A percentile compares a stretch with the other conserved stretches of the same genome.
These are phyloP conservation scores for Colletotrichum sansevieriae DNA, from an alignment of 2,329 filamentous ascomycete species.

Conservation along the genomic window DNA sequence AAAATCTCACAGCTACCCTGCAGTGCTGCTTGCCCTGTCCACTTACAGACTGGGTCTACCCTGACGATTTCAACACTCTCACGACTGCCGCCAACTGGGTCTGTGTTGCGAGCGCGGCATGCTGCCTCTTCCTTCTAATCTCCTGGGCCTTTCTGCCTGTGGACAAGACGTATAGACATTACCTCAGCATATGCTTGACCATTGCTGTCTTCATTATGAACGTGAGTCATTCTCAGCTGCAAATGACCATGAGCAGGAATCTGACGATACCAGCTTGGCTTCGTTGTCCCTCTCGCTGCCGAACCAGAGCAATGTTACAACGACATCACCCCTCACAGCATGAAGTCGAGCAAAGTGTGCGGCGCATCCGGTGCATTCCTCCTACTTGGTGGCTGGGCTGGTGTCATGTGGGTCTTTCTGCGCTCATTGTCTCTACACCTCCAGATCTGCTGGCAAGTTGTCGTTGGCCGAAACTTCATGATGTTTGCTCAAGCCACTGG, in stretches of 20 bases:
- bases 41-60: conserved; percentile 80
- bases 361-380: conserved; percentile 90
- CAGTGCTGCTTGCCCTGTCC: conserved; percentile 93
- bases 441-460: conserved; percentile 97
- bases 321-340: conserved; percentile 91
- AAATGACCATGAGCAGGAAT: neutral
- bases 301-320: conserved; percentile 88
- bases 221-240: conserved; percentile 63
- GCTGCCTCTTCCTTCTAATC: conserved; percentile 80
- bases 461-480: conserved; percentile 91
- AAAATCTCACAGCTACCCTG: conserved; percentile 61
- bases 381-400: conserved; percentile 86
- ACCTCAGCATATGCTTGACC: conserved; percentile 89
- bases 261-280: conserved; percentile 74
- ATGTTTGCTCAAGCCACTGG: conserved; percentile 83
- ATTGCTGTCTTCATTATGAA: conserved; percentile 83
- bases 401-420: conserved; percentile 91
- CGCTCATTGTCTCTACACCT: conserved; percentile 92
- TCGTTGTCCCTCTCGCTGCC: conserved; percentile 87
- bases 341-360: conserved; percentile 85
- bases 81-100: conserved; percentile 83
- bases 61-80: conserved; percentile 70
- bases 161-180: conserved; percentile 92
- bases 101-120: conserved; percentile 78
- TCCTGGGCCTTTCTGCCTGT: conserved; percentile 86